Percentiles rank a stretch among this genome's conserved stretches.
Evolutionary conservation across 768 basidiomycete genomes (phyloP).

Genomic region (Pholiota microspora): DNA sequence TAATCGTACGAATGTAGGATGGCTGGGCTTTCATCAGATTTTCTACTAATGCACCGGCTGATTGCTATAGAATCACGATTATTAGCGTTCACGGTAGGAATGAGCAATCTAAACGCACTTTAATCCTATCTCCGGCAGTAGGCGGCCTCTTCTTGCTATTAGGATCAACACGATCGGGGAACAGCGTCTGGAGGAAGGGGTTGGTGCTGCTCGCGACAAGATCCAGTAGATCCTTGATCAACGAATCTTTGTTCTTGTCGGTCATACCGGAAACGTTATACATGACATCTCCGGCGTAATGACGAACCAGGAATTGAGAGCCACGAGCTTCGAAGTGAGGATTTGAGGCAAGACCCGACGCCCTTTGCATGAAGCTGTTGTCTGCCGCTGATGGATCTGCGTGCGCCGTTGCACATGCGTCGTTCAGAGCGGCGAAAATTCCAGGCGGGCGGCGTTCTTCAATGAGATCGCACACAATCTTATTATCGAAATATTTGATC

Average conservation of each 20-base stretch:
- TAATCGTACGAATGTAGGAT: slow-evolving; percentile 98
- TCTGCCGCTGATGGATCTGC: slow-evolving; percentile 96
- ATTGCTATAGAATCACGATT: slow-evolving; percentile 46
- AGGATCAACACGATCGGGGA: slow-evolving; percentile 93
- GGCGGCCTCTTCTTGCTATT: slow-evolving; percentile 98
- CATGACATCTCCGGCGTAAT: slow-evolving; percentile 98
- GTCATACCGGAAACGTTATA: slow-evolving; percentile 99
- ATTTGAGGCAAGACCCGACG: slow-evolving; percentile 76
- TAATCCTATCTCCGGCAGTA: slow-evolving; percentile 97
- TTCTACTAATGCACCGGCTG: slow-evolving; percentile 94
- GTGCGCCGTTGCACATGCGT: slow-evolving; percentile 98
- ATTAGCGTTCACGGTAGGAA: not conserved
- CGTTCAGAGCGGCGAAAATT: slow-evolving; percentile 96
- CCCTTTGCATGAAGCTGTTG: slow-evolving; percentile 93
- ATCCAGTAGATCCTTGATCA: slow-evolving; percentile 93
- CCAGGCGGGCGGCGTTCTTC: slow-evolving; percentile 96
- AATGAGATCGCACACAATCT: slow-evolving; percentile 96
- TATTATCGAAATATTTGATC: slow-evolving; percentile 99
- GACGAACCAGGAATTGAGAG: slow-evolving; percentile 89
- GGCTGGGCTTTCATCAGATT: slow-evolving; percentile 98
- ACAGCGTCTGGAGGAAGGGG: slow-evolving; percentile 82
- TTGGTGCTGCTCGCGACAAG: slow-evolving; percentile 80
- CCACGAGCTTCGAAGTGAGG: slow-evolving; percentile 96
- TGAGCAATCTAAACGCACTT: slow-evolving; percentile 43
- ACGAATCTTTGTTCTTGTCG: slow-evolving; percentile 98